A percentile compares a stretch with the other conserved stretches of the same genome.
Evolutionary conservation across 2,329 filamentous ascomycete genomes (phyloP).

Genomic region (Xylariaceae sp.): DNA sequence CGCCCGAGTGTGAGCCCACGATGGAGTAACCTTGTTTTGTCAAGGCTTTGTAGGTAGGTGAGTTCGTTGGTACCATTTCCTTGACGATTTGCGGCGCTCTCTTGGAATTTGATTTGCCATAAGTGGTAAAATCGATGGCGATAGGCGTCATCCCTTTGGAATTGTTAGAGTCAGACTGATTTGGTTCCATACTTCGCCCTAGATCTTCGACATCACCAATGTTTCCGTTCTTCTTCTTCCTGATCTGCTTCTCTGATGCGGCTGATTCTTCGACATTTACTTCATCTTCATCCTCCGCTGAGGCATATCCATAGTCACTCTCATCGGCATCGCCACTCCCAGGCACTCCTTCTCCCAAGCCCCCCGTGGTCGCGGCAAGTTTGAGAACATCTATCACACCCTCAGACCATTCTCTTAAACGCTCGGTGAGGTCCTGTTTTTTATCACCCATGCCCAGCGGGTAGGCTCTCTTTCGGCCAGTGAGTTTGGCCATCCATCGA

Average conservation of each 20-base stretch:
- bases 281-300: slow-evolving; percentile 53
- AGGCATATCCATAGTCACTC: slow-evolving; percentile 71
- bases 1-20: slow-evolving; percentile 89
- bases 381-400: slow-evolving; percentile 70
- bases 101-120: slow-evolving; percentile 50
- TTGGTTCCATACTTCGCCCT: slow-evolving; percentile 57
- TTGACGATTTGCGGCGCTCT: slow-evolving; percentile 53
- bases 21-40: slow-evolving; percentile 97
- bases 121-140: slow-evolving; percentile 83
- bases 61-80: slow-evolving; percentile 90
- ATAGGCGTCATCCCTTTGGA: slow-evolving; percentile 46
- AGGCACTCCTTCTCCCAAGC: slow-evolving; percentile 60
- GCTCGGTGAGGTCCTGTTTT: slow-evolving; percentile 64
- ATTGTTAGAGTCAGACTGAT: slow-evolving; percentile 35
- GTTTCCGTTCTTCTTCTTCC: slow-evolving; percentile 42
- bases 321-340: slow-evolving; percentile 82
- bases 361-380: slow-evolving; percentile 57
- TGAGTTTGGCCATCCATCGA: slow-evolving; percentile 96
- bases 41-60: slow-evolving; percentile 80
- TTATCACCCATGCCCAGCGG: slow-evolving; percentile 85
- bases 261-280: slow-evolving; percentile 47
- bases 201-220: slow-evolving; percentile 85
- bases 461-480: slow-evolving; percentile 77
- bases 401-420: slow-evolving; percentile 71
- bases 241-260: slow-evolving; percentile 37